Evolutionary conservation across 208 protist genomes (phyloP), one percentile per base, ranked within the genome.

Genomic region (Cochliopodium minus): DNA sequence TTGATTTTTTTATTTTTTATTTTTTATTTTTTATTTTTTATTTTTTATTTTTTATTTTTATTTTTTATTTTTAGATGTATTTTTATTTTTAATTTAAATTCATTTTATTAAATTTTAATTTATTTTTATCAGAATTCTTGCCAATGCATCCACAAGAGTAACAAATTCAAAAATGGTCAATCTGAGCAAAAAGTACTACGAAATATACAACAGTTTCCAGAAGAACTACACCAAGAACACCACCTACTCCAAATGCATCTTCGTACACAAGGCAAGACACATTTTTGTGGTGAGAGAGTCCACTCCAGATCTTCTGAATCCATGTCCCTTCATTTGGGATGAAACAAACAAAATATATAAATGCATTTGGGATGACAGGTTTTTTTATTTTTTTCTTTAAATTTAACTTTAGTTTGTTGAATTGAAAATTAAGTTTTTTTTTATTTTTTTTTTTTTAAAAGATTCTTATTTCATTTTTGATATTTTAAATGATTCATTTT

Each of bases 1-100:
- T 22, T 20, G 17, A n/a, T 43, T 43, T 43, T 43, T 43, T 43
- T 43, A n/a, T 43, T 43, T 43, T 43, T 17, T 22, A 43, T 20
- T 43, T 43, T 43, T 43, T 43, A n/a, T 43, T 43, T 43, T 43
- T 43, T 43, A n/a, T 43, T 43, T 43, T 43, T 43, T 43, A n/a
- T 43, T 43, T 43, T 43, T 43, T 43, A 17, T 43, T 43, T 43
- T 43, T 43, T 43, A 43, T 43, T 43, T 43, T 43, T 43, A n/a
- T 43, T 43, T 43, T 43, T 43, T 43, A n/a, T 43, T 43, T 43
- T 43, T 43, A n/a, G 17, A n/a, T 43, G 17, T 43, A 17, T 43
- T 43, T 43, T 43, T 43, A n/a, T 43, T 43, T 43, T 43, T 43
- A n/a, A n/a, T 43, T 43, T 43, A n/a, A n/a, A n/a, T 43, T 43